Conservation (phyloP, 1,284 basidiomycete species). For the Malassezia yamatoensis region DNA sequence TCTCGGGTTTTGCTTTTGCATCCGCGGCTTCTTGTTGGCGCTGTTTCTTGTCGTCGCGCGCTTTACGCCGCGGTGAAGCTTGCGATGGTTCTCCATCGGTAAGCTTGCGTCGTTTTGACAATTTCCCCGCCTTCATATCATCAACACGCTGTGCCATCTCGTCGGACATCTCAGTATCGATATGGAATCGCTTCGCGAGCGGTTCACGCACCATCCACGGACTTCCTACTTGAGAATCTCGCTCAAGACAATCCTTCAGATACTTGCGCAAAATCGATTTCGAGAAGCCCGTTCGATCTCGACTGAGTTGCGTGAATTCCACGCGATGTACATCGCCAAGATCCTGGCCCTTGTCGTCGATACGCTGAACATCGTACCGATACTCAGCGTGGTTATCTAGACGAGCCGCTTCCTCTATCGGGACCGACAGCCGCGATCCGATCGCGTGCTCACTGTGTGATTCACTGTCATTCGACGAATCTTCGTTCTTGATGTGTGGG, state of each 20-base stretch:
- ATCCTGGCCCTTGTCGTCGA: conserved; percentile 50
- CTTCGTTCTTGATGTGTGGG: not conserved
- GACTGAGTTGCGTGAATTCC: conserved; percentile 61
- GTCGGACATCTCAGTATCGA: conserved; percentile 71
- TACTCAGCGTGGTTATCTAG: conserved; percentile 73
- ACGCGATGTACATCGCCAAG: conserved; percentile 68
- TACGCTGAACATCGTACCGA: conserved; percentile 74
- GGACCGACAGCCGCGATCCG: conserved; percentile 66
- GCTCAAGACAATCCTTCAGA: conserved; percentile 81
- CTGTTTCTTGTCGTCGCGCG: conserved; percentile 50
- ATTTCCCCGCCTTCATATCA: conserved; percentile 61
- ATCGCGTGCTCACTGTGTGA: conserved; percentile 54
- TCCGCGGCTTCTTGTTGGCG: conserved; percentile 6
- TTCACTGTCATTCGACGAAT: not conserved
- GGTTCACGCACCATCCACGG: conserved; percentile 85
- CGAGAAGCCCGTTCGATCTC: conserved; percentile 86
- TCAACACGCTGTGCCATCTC: conserved; percentile 69
- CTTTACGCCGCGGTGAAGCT: conserved; percentile 57
- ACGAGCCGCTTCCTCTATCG: conserved; percentile 61
- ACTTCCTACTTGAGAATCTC: conserved; percentile 78
- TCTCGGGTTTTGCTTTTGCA: conserved; percentile 19
- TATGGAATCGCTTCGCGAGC: conserved; percentile 71
- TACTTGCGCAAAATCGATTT: conserved; percentile 92
- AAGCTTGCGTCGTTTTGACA: conserved; percentile 54
- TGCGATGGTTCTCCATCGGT: conserved; percentile 71